These are phyloP conservation scores for Pseudognaphalium luteoalbum DNA, from an alignment of 129 eudicot genomes.

Conservation along the genomic window DNA sequence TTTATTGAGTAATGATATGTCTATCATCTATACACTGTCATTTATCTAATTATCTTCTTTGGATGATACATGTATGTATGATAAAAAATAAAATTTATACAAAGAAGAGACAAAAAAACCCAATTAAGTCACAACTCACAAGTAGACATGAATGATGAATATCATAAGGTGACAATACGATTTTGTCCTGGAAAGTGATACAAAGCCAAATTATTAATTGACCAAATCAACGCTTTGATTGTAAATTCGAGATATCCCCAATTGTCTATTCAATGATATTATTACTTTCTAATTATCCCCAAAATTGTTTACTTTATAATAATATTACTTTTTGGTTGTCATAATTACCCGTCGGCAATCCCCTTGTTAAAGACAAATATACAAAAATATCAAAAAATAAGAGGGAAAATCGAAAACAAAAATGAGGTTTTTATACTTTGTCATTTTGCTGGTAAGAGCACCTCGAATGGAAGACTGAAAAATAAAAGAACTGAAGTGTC, in stretches of 20 bases:
- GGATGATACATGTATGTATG: too few species aligned
- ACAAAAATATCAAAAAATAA: background rate
- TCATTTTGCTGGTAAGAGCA: too few species aligned
- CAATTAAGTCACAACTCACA: background rate
- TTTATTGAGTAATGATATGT: too few species aligned
- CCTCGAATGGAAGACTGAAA: too few species aligned
- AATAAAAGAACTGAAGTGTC: too few species aligned
- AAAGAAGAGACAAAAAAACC: too few species aligned
- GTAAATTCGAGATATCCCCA: conserved; percentile 14
- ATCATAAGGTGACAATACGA: background rate
- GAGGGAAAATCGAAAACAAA: conserved; percentile 16
- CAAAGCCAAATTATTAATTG: conserved; percentile 10
- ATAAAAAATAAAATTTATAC: background rate
- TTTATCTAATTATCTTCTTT: too few species aligned
- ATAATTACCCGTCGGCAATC: conserved; percentile 23
- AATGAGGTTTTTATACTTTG: too few species aligned
- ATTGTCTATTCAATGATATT: conserved; percentile 15
- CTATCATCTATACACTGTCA: too few species aligned
- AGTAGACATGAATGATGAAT: background rate
- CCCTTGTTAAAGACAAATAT: background rate
- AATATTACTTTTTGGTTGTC: conserved; percentile 7
- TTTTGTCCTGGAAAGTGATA: conserved; percentile 13
- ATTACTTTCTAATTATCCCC: conserved; percentile 6
- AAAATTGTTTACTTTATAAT: conserved; percentile 13
- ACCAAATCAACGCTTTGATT: conserved; percentile 17